Evolutionary conservation across 495 filamentous ascomycete species (phyloP).

Genomic region (Xylaria intraflava): DNA sequence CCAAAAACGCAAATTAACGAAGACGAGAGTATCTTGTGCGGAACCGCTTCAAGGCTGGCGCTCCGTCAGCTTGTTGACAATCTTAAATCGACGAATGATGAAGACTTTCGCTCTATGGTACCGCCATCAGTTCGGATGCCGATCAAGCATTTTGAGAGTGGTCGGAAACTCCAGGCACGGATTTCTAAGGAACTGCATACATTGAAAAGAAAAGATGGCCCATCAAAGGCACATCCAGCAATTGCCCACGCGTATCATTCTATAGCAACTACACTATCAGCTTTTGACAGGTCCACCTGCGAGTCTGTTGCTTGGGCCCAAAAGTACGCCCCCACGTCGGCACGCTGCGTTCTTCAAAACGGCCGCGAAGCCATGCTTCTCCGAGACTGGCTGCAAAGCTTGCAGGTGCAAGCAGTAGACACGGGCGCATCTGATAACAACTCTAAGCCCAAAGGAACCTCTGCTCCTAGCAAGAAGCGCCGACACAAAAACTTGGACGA

Average conservation of each 20-base stretch:
- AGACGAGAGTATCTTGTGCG: slow-evolving; percentile 39
- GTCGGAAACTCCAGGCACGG: slow-evolving; percentile 38
- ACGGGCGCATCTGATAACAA: slow-evolving; percentile 47
- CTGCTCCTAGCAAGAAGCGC: slow-evolving; percentile 52
- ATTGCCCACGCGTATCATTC: slow-evolving; percentile 54
- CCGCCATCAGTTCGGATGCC: slow-evolving; percentile 39
- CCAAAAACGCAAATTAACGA: slow-evolving; percentile 34
- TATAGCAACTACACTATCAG: slow-evolving; percentile 55
- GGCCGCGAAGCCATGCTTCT: slow-evolving; percentile 66
- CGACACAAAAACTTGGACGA: slow-evolving; percentile 70
- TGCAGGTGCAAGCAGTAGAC: slow-evolving; percentile 69
- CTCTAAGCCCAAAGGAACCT: slow-evolving; percentile 35
- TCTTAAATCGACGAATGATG: slow-evolving; percentile 30
- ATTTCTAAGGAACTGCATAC: slow-evolving; percentile 31
- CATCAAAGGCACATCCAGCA: slow-evolving; percentile 44
- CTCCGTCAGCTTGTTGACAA: slow-evolving; percentile 21
- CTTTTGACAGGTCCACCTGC: slow-evolving; percentile 74
- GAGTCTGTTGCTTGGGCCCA: slow-evolving; percentile 70
- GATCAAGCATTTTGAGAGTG: slow-evolving; percentile 43
- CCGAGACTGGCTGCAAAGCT: slow-evolving; percentile 73
- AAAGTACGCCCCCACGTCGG: slow-evolving; percentile 74
- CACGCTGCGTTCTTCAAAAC: slow-evolving; percentile 68
- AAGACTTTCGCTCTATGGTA: slow-evolving; percentile 34
- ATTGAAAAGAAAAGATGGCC: slow-evolving; percentile 9
- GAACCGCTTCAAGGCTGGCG: slow-evolving; percentile 3